Evolutionary conservation across 768 basidiomycete species (phyloP), one percentile per base, ranked within the genome.

Genomic region (Butyriboletus loyo): DNA sequence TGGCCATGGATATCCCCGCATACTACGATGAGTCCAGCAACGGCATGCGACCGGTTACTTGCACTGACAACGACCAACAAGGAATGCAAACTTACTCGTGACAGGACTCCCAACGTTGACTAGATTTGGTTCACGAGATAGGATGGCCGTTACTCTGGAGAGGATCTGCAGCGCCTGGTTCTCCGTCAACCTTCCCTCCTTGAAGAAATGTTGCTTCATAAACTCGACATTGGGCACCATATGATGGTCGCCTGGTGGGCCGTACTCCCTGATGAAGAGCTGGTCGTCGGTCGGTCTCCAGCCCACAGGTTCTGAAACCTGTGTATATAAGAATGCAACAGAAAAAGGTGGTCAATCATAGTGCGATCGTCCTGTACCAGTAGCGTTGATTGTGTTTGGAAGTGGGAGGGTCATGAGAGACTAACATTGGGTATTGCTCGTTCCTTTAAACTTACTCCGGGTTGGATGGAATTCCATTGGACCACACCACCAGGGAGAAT

Each of bases 1-100:
- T 98, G 95, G 10, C 95, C 95, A 63, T 98, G 95, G 41, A 98
- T 93, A 75, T 98, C 95, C 21, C 95, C 95, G 65, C 94, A 96
- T 59, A 98, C 94, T 95, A 61, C 3, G 51, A 59, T 27, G 31
- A 19, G 27, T 52, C 27, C 4, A 15, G 17, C 7, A 31, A 53
- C 17, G 42, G 42, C 56, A 62, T 39, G 32, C 48, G 47, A 46
- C 41, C 46, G 3, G 41, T 55, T 36, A 58, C 30, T 52, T 35
- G 44, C 15, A 46, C 17, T 38, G 46, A 49, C 50, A 46, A 48
- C 35, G 39, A 30, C 19, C 10, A 45, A 43, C 22, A 45, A 52
- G 27, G 9, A 42, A 42, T 28, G 27, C 36, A 36, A 28, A 77
- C 89, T 59, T 62, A 93, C 92, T 90, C 36, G 92, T 97, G 31